Percentiles rank a stretch among this genome's conserved stretches.
These are phyloP conservation scores for Gossypium ekmanianum DNA, from an alignment of 345 rosid genomes.

Conservation along the genomic window DNA sequence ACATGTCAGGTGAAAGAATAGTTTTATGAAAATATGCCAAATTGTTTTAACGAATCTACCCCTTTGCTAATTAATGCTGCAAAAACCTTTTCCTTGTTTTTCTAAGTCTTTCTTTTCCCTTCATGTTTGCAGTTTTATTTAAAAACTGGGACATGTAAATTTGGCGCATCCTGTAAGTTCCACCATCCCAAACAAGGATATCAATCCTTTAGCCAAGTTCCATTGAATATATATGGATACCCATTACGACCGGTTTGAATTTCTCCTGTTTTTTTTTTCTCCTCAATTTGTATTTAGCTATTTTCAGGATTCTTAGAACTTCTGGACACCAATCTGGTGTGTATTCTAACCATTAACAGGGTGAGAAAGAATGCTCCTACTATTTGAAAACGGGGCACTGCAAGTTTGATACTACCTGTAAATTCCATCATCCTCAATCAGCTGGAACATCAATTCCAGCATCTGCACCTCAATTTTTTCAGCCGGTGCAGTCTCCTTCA, in stretches of 20 bases:
- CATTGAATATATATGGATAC: constrained; percentile 66
- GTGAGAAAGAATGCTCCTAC: constrained; percentile 89
- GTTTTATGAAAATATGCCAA: background rate
- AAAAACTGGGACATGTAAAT: constrained; percentile 86
- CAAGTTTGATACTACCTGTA: constrained; percentile 88
- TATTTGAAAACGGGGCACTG: constrained; percentile 92
- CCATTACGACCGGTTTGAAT: constrained; percentile 69
- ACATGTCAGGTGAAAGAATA: constrained; percentile 61
- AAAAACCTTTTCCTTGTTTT: background rate
- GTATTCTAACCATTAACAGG: constrained; percentile 45
- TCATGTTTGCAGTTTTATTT: constrained; percentile 60
- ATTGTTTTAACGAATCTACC: background rate
- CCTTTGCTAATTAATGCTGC: background rate
- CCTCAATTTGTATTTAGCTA: background rate
- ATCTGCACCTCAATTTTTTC: constrained; percentile 72
- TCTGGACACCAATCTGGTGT: constrained; percentile 16
- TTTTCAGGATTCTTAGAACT: background rate
- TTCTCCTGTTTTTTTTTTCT: constrained; percentile 10
- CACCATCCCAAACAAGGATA: constrained; percentile 85
- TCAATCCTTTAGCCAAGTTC: constrained; percentile 58
- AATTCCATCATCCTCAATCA: constrained; percentile 90
- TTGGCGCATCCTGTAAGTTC: constrained; percentile 96
- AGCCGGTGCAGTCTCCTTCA: constrained; percentile 71
- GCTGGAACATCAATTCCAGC: constrained; percentile 53
- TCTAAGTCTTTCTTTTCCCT: background rate